Conservation (phyloP, 306 rosid genomes). For the Mucuna pruriens region DNA sequence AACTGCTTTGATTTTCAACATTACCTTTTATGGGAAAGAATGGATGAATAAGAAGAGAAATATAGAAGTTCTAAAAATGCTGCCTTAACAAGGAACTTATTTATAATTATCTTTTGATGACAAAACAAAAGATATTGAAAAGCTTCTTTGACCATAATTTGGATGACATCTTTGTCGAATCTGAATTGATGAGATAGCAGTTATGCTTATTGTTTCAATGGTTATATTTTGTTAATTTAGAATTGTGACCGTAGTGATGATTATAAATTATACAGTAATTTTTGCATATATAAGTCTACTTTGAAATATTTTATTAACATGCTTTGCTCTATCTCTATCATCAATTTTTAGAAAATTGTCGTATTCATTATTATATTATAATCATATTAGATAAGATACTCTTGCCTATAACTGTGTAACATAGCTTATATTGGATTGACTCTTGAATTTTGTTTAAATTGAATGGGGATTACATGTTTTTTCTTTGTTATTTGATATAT, state of each 20-base stretch:
- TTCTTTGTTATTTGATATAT: slow-evolving; percentile 24
- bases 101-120: not conserved
- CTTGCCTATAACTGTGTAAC: not conserved
- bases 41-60: not conserved
- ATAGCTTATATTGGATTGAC: not conserved
- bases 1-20: not conserved
- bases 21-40: not conserved
- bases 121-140: not conserved
- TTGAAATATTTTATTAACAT: not conserved
- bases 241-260: not conserved
- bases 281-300: not conserved
- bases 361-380: not conserved
- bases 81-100: not conserved
- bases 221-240: not conserved
- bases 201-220: not conserved
- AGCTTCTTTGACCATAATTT: not conserved
- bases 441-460: slow-evolving; percentile 16
- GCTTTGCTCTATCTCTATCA: not conserved
- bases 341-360: not conserved
- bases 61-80: not conserved
- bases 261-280: not conserved
- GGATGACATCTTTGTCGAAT: not conserved
- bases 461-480: not conserved
- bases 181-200: not conserved
- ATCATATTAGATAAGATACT: slow-evolving; percentile 7